Conservation (phyloP, 2,329 filamentous ascomycete species). For the Colletotrichum sp. region DNA sequence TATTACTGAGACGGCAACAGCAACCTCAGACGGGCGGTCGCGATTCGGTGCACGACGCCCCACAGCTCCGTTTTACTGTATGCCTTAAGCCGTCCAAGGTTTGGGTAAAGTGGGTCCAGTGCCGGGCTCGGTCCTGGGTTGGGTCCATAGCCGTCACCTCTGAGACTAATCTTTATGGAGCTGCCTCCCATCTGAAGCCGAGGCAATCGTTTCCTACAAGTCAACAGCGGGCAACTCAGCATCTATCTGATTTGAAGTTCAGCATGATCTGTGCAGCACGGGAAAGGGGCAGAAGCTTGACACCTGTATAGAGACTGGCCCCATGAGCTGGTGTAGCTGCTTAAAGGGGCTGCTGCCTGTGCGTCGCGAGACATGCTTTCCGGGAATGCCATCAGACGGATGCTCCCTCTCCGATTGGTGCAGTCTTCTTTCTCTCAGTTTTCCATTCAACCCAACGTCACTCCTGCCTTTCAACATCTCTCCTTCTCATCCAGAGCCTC, state of each 20-base stretch:
- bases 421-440: background rate
- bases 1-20: background rate
- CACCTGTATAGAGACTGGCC: too few species aligned
- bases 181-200: too few species aligned
- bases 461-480: background rate
- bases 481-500: background rate
- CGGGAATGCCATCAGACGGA: too few species aligned
- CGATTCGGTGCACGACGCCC: background rate
- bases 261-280: too few species aligned
- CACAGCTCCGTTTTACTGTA: background rate
- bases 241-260: too few species aligned
- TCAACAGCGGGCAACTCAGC: background rate
- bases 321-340: too few species aligned
- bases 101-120: background rate
- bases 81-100: background rate
- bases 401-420: background rate
- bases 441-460: background rate
- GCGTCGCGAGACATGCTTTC: too few species aligned
- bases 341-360: too few species aligned
- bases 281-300: too few species aligned
- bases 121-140: background rate
- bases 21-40: background rate
- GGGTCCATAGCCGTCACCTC: background rate
- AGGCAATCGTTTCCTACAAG: background rate
- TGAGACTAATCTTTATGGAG: too few species aligned